These are phyloP conservation scores for Paraconiothyrium sp. DNA, from an alignment of 2,329 filamentous ascomycete species.

Conservation along the genomic window DNA sequence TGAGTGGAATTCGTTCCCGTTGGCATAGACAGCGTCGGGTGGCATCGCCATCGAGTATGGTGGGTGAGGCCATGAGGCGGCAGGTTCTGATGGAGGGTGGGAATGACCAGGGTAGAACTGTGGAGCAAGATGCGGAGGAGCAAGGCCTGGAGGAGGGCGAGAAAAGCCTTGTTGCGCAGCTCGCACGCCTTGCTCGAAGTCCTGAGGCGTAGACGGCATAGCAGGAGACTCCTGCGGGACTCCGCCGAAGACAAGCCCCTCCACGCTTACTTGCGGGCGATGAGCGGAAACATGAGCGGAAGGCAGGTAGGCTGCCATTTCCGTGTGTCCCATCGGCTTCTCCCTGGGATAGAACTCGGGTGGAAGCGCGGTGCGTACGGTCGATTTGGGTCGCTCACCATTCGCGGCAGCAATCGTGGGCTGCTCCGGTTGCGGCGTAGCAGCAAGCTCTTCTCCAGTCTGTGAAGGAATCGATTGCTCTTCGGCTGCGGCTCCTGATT, in stretches of 20 bases:
- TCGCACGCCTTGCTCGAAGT: conserved; percentile 29
- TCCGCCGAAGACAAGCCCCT: conserved; percentile 52
- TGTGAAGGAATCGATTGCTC: not conserved
- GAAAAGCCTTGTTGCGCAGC: conserved; percentile 32
- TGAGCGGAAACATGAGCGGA: conserved; percentile 28
- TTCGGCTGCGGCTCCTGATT: conserved; percentile 9
- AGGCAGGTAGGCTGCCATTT: conserved; percentile 20
- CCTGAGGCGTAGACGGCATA: conserved; percentile 50
- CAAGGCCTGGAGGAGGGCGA: conserved; percentile 46
- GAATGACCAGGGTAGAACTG: conserved; percentile 46
- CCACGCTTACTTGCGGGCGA: conserved; percentile 37
- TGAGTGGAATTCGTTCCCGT: conserved; percentile 36
- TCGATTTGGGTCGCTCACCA: conserved; percentile 33
- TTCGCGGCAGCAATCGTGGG: conserved; percentile 24
- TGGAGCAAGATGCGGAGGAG: conserved; percentile 39
- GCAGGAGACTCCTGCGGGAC: conserved; percentile 47
- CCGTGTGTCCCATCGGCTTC: conserved; percentile 33
- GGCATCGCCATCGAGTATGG: conserved; percentile 40
- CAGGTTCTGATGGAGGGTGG: conserved; percentile 47
- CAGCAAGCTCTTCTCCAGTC: not conserved
- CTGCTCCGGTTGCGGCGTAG: conserved; percentile 19
- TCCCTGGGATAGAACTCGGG: conserved; percentile 48
- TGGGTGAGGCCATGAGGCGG: conserved; percentile 42
- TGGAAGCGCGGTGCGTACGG: conserved; percentile 41
- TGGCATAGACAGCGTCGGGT: conserved; percentile 33